Evolutionary conservation across 805 yeast genomes (phyloP).

Genomic region (Isabelozyma pseudorhagii): DNA sequence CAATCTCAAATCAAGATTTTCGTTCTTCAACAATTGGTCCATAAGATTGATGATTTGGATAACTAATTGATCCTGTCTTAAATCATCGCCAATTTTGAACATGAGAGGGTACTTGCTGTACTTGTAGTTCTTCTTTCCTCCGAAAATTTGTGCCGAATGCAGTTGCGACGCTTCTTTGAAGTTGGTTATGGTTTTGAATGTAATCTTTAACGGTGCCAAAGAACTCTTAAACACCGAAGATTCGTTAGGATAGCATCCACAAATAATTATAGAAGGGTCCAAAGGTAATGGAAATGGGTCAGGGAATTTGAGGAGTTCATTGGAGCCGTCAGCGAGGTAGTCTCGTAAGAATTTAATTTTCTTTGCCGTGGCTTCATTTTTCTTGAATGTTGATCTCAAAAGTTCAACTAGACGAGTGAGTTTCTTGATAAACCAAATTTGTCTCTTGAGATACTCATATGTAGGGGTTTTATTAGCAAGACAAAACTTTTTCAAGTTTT

Average conservation of each 20-base stretch:
- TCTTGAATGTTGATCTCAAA: conserved; percentile 48
- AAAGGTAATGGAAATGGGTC: conserved; percentile 71
- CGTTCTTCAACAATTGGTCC: conserved; percentile 85
- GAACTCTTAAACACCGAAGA: conserved; percentile 89
- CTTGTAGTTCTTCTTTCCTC: conserved; percentile 24
- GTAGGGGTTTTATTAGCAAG: conserved; percentile 24
- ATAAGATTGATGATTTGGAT: conserved; percentile 87
- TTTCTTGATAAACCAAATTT: conserved; percentile 65
- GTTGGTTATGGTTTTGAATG: conserved; percentile 56
- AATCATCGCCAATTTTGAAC: conserved; percentile 94
- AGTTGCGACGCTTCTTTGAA: conserved; percentile 8
- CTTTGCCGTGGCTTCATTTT: conserved; percentile 73
- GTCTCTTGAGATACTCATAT: conserved; percentile 47
- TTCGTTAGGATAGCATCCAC: conserved; percentile 76
- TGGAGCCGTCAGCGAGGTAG: conserved; percentile 47
- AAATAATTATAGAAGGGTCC: conserved; percentile 72
- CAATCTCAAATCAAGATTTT: conserved; percentile 81
- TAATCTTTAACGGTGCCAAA: conserved; percentile 80
- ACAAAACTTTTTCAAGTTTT: conserved; percentile 27
- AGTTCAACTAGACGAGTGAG: conserved; percentile 63
- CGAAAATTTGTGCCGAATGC: conserved; percentile 28
- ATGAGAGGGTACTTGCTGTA: conserved; percentile 67
- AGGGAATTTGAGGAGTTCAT: conserved; percentile 40
- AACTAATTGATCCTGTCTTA: conserved; percentile 95
- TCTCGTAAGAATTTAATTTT: conserved; percentile 68